Percentiles rank a stretch among this genome's conserved stretches.
phyloP scores from a whole-genome alignment of 2,329 filamentous ascomycete genomes.

The Thielaviopsis ethacetica region DNA sequence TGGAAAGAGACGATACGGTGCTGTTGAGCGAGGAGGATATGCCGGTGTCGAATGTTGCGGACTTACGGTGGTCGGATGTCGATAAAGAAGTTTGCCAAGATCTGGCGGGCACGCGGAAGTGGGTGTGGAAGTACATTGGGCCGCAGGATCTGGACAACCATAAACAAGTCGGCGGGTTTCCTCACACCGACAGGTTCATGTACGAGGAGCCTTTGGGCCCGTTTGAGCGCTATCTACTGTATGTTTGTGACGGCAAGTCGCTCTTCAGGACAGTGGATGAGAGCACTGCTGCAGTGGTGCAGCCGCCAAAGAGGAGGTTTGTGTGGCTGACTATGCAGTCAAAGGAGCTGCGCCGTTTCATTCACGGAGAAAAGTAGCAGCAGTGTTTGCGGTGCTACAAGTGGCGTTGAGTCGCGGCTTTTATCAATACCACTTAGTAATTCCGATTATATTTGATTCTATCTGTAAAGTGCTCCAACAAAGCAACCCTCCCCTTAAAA shows the following conservation, averaged over 20 bases:
- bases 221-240: conserved; percentile 32
- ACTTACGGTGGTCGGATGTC: neutral
- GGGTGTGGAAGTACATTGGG: conserved; percentile 39
- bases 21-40: neutral
- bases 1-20: neutral
- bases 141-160: conserved; percentile 21
- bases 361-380: neutral
- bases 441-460: neutral
- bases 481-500: neutral
- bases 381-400: no score
- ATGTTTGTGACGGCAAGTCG: conserved; percentile 26
- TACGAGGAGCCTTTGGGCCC: conserved; percentile 37
- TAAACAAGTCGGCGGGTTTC: neutral
- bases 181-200: conserved; percentile 22
- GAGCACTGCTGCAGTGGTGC: neutral
- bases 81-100: neutral
- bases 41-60: conserved; percentile 13
- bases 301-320: conserved; percentile 1
- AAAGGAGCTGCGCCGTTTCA: neutral
- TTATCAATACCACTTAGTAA: no score
- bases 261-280: neutral
- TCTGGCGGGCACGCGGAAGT: conserved; percentile 16
- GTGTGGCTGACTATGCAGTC: neutral
- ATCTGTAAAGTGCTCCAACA: neutral
- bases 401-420: no score